A percentile compares a stretch with the other conserved stretches of the same genome.
phyloP scores from a whole-genome alignment of 2,329 filamentous ascomycete genomes.

The Epichloe elymi region DNA sequence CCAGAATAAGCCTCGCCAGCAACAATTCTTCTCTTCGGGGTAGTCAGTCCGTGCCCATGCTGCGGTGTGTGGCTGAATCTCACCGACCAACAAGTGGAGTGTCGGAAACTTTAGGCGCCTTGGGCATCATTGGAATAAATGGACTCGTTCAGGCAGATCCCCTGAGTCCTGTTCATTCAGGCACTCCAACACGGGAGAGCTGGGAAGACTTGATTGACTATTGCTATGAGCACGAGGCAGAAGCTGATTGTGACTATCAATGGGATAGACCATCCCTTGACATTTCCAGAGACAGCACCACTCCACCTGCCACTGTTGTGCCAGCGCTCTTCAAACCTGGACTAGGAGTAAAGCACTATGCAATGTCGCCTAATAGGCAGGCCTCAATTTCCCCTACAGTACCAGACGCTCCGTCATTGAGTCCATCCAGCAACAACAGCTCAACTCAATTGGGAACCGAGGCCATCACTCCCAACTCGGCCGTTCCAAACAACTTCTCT shows the following conservation, averaged over 20 bases:
- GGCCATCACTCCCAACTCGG: constrained; percentile 27
- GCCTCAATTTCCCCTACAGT: constrained; percentile 14
- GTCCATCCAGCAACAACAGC: constrained; percentile 30
- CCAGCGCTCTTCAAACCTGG: constrained; percentile 14
- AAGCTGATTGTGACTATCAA: constrained; percentile 53
- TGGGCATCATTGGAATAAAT: constrained; percentile 23
- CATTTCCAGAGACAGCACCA: constrained; percentile 11
- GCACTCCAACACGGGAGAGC: constrained; percentile 24
- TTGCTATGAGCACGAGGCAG: constrained; percentile 55
- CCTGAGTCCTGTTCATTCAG: constrained; percentile 15
- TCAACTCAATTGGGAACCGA: constrained; percentile 27
- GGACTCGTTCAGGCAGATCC: background rate
- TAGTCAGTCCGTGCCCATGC: constrained; percentile 41
- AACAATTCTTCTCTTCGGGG: constrained; percentile 38
- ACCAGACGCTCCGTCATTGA: constrained; percentile 34
- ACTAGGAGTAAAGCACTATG: constrained; percentile 9
- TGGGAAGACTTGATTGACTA: constrained; percentile 63
- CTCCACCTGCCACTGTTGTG: constrained; percentile 13
- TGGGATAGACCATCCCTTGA: constrained; percentile 49
- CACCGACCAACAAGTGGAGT: constrained; percentile 33
- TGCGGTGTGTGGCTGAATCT: constrained; percentile 30
- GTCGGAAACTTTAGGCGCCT: constrained; percentile 38
- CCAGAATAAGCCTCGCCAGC: constrained; percentile 32
- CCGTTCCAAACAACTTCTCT: constrained; percentile 37
- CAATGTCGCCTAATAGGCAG: constrained; percentile 8